phyloP scores from a whole-genome alignment of 495 filamentous ascomycete species.

The Podospora fimiseda region DNA sequence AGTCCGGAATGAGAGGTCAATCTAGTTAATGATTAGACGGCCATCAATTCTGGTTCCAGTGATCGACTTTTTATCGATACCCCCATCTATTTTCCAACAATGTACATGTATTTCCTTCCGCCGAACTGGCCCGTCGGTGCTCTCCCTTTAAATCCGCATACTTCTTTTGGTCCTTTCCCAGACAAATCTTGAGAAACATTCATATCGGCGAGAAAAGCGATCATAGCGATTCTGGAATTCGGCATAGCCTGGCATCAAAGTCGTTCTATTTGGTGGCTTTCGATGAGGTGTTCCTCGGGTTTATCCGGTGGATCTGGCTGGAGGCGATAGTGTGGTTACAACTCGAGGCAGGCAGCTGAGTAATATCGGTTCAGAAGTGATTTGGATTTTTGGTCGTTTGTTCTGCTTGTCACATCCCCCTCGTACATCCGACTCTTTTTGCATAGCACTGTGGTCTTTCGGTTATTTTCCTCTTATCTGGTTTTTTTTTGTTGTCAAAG shows the following conservation, averaged over 20 bases:
- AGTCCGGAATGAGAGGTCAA: slow-evolving; percentile 22
- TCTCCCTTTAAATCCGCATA: not conserved
- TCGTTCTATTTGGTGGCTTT: no score
- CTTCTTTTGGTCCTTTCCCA: no score
- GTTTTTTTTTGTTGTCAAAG: slow-evolving; percentile 5
- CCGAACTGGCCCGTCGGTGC: not conserved
- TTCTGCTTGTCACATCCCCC: not conserved
- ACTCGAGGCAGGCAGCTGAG: no score
- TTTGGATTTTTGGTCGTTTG: not conserved
- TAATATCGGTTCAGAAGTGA: not conserved
- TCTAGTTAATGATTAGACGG: not conserved
- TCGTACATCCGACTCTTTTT: slow-evolving; percentile 8
- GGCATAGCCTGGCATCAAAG: no score
- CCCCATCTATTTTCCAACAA: slow-evolving; percentile 4
- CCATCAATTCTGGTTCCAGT: not conserved
- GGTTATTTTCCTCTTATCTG: not conserved
- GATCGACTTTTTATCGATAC: slow-evolving; percentile 15
- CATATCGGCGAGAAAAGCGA: no score
- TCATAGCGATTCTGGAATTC: no score
- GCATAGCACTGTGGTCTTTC: slow-evolving; percentile 20
- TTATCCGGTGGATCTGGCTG: no score
- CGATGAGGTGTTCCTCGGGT: no score
- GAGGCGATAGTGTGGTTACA: no score
- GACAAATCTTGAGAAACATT: no score
- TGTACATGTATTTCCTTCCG: slow-evolving; percentile 13